Evolutionary conservation across 1,284 basidiomycete species (phyloP), one percentile per base, ranked within the genome.

Genomic region (Dichomitus squalens): DNA sequence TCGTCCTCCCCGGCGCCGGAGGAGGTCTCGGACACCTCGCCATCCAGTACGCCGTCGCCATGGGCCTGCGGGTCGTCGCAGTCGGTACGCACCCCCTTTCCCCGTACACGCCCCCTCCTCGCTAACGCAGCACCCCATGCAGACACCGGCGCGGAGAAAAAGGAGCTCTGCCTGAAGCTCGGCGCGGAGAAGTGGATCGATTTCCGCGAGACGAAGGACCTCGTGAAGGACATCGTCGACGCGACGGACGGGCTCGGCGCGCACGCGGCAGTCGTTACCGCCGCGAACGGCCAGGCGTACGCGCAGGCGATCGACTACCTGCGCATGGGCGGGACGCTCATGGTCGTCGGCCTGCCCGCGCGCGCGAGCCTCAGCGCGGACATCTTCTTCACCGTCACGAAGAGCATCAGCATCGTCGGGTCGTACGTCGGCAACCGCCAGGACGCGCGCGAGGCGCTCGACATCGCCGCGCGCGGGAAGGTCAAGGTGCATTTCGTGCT

Each of bases 161-260:
- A 82, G 67, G 76, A 85, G 49, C 80, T 95, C 14, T 85, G 83
- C 70, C 66, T 79, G 59, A 73, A 79, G 27, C 85, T 94, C 52
- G 93, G 93, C 43, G 91, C 91, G 0, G 86, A 90, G 64, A 79
- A 79, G 51, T 95, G 88, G 83, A 81, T 95, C 64, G 92, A 96
- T 76, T 94, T 92, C 77, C 84, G 79, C 64, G 79, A 81, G 68
- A 77, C 76, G 12, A 78, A 81, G 56, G 78, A 91, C 66, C 75
- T 91, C 53, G 82, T 87, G 31, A 75, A 72, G 38, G 86, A 85
- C 31, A 80, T 93, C 60, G 79, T 83, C 70, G 80, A 76, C 7
- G 80, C 82, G 1, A 89, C 88, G 0, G 90, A 80, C 53, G 92
- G 90, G 1, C 70, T 77, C 8, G 92, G 93, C 34, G 85, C 92